Evolutionary conservation across 768 basidiomycete genomes (phyloP), one percentile per base, ranked within the genome.

Genomic region (Lactifluus echinatus): DNA sequence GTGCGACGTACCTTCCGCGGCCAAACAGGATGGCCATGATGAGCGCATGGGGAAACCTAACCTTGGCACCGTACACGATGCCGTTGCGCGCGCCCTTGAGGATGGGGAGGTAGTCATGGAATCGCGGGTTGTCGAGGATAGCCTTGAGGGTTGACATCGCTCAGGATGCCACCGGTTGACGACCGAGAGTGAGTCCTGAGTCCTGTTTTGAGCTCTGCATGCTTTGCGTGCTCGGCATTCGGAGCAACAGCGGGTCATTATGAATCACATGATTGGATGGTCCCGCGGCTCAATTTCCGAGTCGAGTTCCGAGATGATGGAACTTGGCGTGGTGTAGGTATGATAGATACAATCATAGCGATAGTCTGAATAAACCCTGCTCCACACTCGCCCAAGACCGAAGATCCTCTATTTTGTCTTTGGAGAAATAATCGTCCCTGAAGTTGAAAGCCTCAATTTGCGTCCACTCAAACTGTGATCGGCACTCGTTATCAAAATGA

Each of bases 21-120:
- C 93, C 92, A 66, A 97, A 98, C 40, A 98, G 75, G 59, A 96
- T 80, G 23, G 93, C 88, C 94, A 97, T 97, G 49, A 98, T 86
- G 28, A 98, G 75, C 1, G 95, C 95, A 79, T 98, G 95, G 37
- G 95, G 95, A 66, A 95, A 94, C 42, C 93, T 76, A 61, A 95
- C 87, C 73, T 93, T 92, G 64, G 86, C 87, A 36, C 91, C 91
- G 64, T 93, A 93, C 8, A 93, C 87, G 58, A 92, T 80, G 4
- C 92, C 92, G 67, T 93, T 93, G 40, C 91, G 80, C 31, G 92
- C 89, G 43, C 96, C 95, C 70, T 99, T 99, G 68, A 98, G 72
- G 65, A 99, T 87, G 24, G 91, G 88, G 44, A 98, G 81, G 65
- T 88, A 84, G 68, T 96, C 93, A 68, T 95, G 94, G 64, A 85